Conservation (phyloP, 257 asterid species). For the Lycium barbarum region DNA sequence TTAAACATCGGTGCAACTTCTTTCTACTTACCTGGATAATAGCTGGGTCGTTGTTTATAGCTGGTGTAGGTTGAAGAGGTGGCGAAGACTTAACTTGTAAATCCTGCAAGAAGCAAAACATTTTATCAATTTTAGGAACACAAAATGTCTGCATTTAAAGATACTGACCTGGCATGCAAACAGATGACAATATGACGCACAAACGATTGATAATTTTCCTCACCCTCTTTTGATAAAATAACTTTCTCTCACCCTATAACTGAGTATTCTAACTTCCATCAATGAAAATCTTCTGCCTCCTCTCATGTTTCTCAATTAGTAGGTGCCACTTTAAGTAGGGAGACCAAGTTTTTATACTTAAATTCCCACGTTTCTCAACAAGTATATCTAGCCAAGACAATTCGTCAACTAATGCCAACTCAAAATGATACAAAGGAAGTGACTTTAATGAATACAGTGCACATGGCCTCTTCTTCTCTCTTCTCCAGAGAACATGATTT, state of each 20-base stretch:
- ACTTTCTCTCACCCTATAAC: background rate
- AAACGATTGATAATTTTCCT: background rate
- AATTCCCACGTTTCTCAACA: constrained; percentile 1
- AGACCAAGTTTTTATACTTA: background rate
- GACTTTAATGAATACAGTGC: background rate
- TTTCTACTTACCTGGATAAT: constrained; percentile 80
- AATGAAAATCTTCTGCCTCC: background rate
- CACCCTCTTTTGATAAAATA: background rate
- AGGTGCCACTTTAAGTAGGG: constrained; percentile 6
- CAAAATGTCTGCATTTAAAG: background rate
- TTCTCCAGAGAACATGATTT: background rate
- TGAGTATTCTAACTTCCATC: background rate
- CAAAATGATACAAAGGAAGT: background rate
- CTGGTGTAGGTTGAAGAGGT: constrained; percentile 68
- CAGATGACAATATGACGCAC: background rate
- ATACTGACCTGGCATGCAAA: background rate
- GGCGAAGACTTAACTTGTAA: constrained; percentile 95
- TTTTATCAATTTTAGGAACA: background rate
- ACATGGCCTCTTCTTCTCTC: background rate
- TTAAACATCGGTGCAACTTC: constrained; percentile 11
- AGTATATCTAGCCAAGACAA: background rate
- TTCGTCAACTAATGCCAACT: constrained; percentile 12
- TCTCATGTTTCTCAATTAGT: background rate
- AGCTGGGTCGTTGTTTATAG: constrained; percentile 88
- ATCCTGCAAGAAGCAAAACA: constrained; percentile 60